Evolutionary conservation across 768 basidiomycete species (phyloP), one percentile per base, ranked within the genome.

Genomic region (Hortiboletus campestris): DNA sequence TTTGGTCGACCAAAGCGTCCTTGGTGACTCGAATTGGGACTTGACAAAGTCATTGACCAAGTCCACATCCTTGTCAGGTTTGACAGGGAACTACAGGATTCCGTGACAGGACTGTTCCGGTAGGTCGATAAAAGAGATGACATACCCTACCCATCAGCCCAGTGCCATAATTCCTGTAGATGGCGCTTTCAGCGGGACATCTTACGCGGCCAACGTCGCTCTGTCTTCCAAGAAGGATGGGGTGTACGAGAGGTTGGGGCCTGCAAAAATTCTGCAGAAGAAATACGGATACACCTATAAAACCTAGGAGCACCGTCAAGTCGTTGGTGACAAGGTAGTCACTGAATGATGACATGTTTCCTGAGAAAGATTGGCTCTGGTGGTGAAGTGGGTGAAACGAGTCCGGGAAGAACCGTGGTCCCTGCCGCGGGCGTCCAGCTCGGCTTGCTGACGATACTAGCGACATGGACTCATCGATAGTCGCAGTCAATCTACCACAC

Each of bases 171-270:
- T 91, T 93, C 64, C 95, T 83, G 71, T 95, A 96, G 16, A 94
- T 77, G 0, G 92, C 91, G 63, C 91, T 94, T 74, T 95, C 89
- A 9, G 81, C 78, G 13, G 88, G 80, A 65, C 91, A 86, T 50
- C 94, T 78, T 4, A 94, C 91, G 47, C 86, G 80, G 13, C 85
- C 86, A 28, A 88, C 88, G 69, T 97, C 95, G 63, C 91, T 92
- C 78, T 98, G 94, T 47, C 93, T 78, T 8, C 94, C 94, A 1
- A 98, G 81, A 10, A 96, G 79, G 61, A 98, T 89, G n/a, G 94
- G 94, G 65, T 97, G 94, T 0, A 95, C 93, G 41, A 95, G 82
- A 2, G 88, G 86, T 62, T 89, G 88, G 4, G 88, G 89, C 62
- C 82, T 89, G 74, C 91, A 89, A 57, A 90, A 74, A 67, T 84